phyloP scores from a whole-genome alignment of 371 early-diverging fungal genomes.

The Mortierella sp. region DNA sequence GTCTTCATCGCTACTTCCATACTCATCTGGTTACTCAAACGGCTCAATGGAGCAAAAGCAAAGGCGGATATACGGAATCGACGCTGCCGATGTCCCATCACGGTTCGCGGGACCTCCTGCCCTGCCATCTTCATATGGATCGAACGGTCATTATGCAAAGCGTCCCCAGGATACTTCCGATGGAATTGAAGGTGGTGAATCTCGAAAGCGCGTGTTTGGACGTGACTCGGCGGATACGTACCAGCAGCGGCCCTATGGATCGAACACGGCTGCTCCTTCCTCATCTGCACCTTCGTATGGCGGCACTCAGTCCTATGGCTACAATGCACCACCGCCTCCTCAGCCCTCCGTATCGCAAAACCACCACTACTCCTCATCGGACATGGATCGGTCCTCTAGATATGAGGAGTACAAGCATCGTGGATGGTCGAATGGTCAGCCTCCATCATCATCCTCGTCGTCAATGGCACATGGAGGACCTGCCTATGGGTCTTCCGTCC shows the following conservation, averaged over 20 bases:
- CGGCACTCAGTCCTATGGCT: slow-evolving; percentile 29
- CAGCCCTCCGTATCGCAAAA: background rate
- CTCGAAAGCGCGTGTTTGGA: slow-evolving; percentile 25
- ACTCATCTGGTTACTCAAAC: slow-evolving; percentile 31
- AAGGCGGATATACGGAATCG: slow-evolving; percentile 48
- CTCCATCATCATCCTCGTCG: slow-evolving; percentile 24
- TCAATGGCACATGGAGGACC: slow-evolving; percentile 20
- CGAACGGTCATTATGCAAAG: slow-evolving; percentile 34
- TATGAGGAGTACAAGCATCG: slow-evolving; percentile 47
- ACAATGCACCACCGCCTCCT: slow-evolving; percentile 18
- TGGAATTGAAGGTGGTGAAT: slow-evolving; percentile 25
- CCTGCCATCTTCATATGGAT: slow-evolving; percentile 36
- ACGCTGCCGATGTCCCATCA: slow-evolving; percentile 47
- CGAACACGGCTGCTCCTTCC: slow-evolving; percentile 6
- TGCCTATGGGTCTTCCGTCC: background rate
- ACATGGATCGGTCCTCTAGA: slow-evolving; percentile 18
- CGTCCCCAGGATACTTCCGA: slow-evolving; percentile 37
- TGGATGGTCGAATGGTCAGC: slow-evolving; percentile 31
- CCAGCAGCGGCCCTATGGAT: slow-evolving; percentile 25
- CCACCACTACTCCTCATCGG: slow-evolving; percentile 28
- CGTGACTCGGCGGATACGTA: slow-evolving; percentile 16
- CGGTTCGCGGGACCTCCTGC: slow-evolving; percentile 38
- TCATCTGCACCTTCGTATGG: slow-evolving; percentile 30
- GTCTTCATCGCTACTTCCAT: slow-evolving; percentile 9
- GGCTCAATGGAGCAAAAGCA: slow-evolving; percentile 20